phyloP scores from a whole-genome alignment of 805 yeast species.

The Candida orba region DNA sequence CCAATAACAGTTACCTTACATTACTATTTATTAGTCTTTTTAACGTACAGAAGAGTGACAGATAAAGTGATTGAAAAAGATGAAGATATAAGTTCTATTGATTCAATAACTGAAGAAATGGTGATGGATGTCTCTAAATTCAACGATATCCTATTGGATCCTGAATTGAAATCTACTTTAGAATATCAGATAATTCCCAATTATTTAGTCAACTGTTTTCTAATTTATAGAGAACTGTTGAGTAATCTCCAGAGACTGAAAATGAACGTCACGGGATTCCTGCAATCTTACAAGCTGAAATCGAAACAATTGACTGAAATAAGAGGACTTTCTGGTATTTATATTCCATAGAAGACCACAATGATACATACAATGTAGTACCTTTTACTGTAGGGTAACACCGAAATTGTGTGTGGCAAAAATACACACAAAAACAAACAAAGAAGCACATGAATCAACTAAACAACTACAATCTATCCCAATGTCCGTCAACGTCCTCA shows the following conservation, averaged over 20 bases:
- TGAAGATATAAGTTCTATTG: not conserved
- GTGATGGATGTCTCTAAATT: not conserved
- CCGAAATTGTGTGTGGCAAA: not conserved
- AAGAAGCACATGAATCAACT: not conserved
- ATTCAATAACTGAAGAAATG: not conserved
- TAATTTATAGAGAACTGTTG: conserved; percentile 4
- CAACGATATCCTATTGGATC: conserved; percentile 2
- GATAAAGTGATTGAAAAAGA: conserved; percentile 3
- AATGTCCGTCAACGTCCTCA: conserved; percentile 25
- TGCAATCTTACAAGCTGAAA: conserved; percentile 4
- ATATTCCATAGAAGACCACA: too few species aligned
- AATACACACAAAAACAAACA: not conserved
- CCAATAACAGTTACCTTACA: conserved; percentile 5
- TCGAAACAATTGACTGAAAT: conserved; percentile 1
- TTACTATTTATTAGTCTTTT: conserved; percentile 4
- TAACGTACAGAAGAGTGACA: conserved; percentile 3
- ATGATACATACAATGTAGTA: too few species aligned
- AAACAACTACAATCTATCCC: not conserved
- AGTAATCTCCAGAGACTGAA: conserved; percentile 1
- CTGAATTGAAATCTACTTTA: conserved; percentile 1
- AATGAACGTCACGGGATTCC: conserved; percentile 4
- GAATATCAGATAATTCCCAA: conserved; percentile 7
- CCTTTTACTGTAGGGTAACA: too few species aligned
- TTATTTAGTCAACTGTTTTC: conserved; percentile 5
- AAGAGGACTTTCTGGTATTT: not conserved